Base-by-base conservation (phyloP, 1,284 basidiomycete genomes). In the Thecaphora thlaspeos region DNA sequence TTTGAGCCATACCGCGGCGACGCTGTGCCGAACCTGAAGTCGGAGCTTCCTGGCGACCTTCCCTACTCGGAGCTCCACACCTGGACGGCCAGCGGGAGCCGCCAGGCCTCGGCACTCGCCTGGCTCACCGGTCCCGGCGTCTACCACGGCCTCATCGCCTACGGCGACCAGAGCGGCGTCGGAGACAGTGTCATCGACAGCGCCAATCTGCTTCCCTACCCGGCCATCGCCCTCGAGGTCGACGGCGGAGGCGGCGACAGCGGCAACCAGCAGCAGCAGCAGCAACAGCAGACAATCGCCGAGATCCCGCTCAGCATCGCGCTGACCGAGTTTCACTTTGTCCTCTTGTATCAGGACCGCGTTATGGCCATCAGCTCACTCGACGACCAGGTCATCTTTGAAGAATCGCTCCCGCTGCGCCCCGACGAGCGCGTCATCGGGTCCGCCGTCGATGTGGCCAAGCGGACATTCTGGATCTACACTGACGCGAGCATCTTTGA, bases 401-500 rank as follows among this genome's bases (percentile, higher is more conserved):
- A 95, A 68, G 92, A 96, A 71, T 41, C 55, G 3, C 55, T 76
- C 5, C 71, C 67, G 2, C 63, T 76, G 36, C 59, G 61, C 37
- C 19, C 65, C 1, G 51, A 66, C 28, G 75, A 77, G 39, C 42
- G 62, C 22, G 68, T 75, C 34, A 59, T 74, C 12, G 73, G 70
- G 12, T 60, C 63, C 8, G 59, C 70, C n/a, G 53, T 73, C 40
- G 95, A 99, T 78, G 87, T 89, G 9, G 85, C 90, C 4, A 86
- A 89, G 9, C 86, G 85, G 74, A 97, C 94, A 4, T 94, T 89
- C 71, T 99, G 95, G 95, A 84, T 95, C 2, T 95, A 89, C 77
- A 93, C 94, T 0, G 86, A 91, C 66, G 84, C 87, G 54, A 89
- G 90, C 0, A 84, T 99, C 41, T 92, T 91, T 70, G 95, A 99